Conservation (phyloP, 495 filamentous ascomycete genomes). For the Neurospora sublineolata region DNA sequence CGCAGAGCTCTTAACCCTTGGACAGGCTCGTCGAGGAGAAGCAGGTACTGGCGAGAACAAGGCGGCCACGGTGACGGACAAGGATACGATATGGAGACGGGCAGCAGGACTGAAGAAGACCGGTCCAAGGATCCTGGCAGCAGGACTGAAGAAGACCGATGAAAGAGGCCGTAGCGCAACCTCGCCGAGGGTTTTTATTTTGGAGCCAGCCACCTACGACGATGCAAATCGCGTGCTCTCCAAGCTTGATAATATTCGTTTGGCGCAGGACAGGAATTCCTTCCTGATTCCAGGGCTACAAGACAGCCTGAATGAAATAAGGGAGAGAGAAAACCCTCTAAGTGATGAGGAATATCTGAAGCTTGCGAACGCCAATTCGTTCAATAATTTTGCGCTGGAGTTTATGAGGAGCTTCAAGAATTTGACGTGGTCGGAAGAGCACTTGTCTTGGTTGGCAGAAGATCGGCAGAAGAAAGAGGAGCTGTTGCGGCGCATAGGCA, state of each 20-base stretch:
- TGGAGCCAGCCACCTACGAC: not conserved
- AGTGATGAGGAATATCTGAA: not conserved
- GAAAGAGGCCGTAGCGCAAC: too few relatives aligned
- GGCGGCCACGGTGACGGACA: not conserved
- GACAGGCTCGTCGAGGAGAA: not conserved
- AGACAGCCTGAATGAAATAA: not conserved
- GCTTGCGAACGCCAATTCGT: not conserved
- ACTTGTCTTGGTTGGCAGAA: not conserved
- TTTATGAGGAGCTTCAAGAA: not conserved
- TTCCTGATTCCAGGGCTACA: not conserved
- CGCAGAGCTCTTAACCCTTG: not conserved
- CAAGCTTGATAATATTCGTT: not conserved
- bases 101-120: not conserved
- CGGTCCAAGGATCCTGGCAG: not conserved
- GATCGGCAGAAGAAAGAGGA: not conserved
- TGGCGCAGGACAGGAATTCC: not conserved
- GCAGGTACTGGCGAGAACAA: not conserved
- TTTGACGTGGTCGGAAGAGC: not conserved
- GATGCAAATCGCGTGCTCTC: not conserved
- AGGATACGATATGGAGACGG: not conserved
- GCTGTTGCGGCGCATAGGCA: not conserved
- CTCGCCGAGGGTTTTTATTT: too few relatives aligned
- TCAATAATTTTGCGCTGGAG: not conserved
- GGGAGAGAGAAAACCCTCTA: not conserved
- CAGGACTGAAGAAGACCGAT: too few relatives aligned